Base-by-base conservation (phyloP, 1,284 basidiomycete genomes). In the Rhodotorula sp. region DNA sequence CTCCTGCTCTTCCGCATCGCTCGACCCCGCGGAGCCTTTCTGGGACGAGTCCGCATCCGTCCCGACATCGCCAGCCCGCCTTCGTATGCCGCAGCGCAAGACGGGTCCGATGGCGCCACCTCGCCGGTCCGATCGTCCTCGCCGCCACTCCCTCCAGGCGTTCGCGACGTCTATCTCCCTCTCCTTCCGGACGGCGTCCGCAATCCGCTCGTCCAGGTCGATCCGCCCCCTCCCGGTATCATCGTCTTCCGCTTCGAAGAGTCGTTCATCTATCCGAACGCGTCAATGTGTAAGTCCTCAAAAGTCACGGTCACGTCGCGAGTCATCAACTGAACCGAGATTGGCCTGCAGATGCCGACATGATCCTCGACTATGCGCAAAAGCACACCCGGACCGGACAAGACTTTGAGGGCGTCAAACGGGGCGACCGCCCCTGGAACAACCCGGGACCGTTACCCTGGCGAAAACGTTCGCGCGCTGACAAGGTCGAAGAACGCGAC, bases 241-340 rank as follows among this genome's bases (percentile, higher is more conserved):
- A 81, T 99, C 79, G 87, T 98, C 74, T 99, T 95, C 83, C 89
- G 94, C 62, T 90, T 95, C 79, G 93, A 96, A 78, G 94, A 98
- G 82, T 91, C 91, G 71, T 91, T 91, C 80, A 84, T 96, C 53
- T 99, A 95, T 82, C 95, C 95, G 61, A 99, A 98, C 82, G 89
- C 89, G 8, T 90, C 90, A 2, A 83, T 62, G n/a, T 72, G 62
- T 62, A 17, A 18, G 61, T 62, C 12, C 17, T 4, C 22, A 26
- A 4, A n/a, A n/a, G n/a, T n/a, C n/a, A n/a, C n/a, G n/a, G n/a
- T n/a, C n/a, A n/a, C n/a, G n/a, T 33, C 33, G 7, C 6, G 44
- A 24, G 22, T 3, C 7, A 20, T 18, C 3, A 8, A 26, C 7
- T 44, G 3, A 15, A 90, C 79, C 93, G 92, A 33, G 33, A 33